Base-by-base conservation (phyloP, 163 green algal species). In the Chloromonas sp. region DNA sequence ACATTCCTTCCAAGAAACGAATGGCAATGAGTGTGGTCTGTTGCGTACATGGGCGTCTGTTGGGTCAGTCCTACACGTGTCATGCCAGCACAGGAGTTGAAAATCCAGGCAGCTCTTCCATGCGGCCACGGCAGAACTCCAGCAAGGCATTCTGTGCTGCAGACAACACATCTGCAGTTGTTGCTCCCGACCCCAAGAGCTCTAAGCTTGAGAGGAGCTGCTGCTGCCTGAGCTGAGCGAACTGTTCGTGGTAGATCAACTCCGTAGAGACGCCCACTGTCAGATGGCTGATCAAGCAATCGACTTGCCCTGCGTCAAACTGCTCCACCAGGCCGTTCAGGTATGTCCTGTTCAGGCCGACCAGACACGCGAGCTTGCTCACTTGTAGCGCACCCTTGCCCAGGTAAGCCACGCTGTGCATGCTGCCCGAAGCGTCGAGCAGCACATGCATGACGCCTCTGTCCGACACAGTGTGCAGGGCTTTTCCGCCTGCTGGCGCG, bases 241-340 rank as follows among this genome's bases (percentile, higher is more conserved):
- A 93, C 0, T 78, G 15, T 60, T 94, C 91, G 70, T 93, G 89
- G 70, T 88, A 87, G 57, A 93, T 84, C 66, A 91, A 58, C 58
- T 89, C 79, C n/a, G 85, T 77, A 89, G 89, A 94, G 3, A 86
- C 81, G 77, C 92, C 83, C 14, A 59, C 3, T 1, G 71, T 89
- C 14, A 94, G 71, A 80, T 87, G 89, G 14, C 82, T 14, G 2
- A 89, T 60, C 61, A 94, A 70, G 85, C 91, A 84, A 0, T 11
- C 5, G 0, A 92, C 66, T 60, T 82, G 59, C 0, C 86, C 87
- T 36, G 76, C 82, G 2, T 90, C 76, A 70, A 85, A 88, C 70
- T 84, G 85, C 58, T 59, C 36, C 70, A 90, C 74, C 78, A 94
- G 14, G 13, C 87, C 82, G 71, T 91, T 91, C 0, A 93, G 84